Evolutionary conservation across 441 rosid genomes (phyloP).

Genomic region (Iberis amara): DNA sequence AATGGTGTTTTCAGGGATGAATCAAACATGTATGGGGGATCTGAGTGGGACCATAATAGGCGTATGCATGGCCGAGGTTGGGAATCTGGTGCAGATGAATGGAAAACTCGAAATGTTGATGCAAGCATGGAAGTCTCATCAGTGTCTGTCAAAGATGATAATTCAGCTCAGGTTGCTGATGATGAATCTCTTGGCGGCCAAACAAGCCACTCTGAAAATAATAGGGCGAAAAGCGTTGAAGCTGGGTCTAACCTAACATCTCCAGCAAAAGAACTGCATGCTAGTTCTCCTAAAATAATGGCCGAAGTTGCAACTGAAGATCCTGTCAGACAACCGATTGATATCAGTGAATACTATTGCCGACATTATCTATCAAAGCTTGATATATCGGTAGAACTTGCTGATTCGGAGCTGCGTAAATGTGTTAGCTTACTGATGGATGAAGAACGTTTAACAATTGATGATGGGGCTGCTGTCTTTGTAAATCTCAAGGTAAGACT

Average conservation of each 20-base stretch:
- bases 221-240: slow-evolving; percentile 39
- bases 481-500: slow-evolving; percentile 59
- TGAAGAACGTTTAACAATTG: slow-evolving; percentile 36
- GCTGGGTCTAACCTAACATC: slow-evolving; percentile 36
- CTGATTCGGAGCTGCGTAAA: slow-evolving; percentile 54
- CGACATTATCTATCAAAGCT: slow-evolving; percentile 70
- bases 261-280: slow-evolving; percentile 39
- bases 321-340: slow-evolving; percentile 34
- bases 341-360: slow-evolving; percentile 28
- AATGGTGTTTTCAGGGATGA: slow-evolving; percentile 81
- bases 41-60: slow-evolving; percentile 86
- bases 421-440: slow-evolving; percentile 40
- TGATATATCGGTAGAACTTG: slow-evolving; percentile 76
- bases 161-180: slow-evolving; percentile 39
- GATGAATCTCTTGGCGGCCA: slow-evolving; percentile 48
- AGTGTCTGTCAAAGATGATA: slow-evolving; percentile 56
- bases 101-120: slow-evolving; percentile 85
- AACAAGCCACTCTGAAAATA: slow-evolving; percentile 40
- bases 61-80: slow-evolving; percentile 67
- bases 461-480: slow-evolving; percentile 39
- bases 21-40: slow-evolving; percentile 55
- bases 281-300: slow-evolving; percentile 31
- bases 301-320: slow-evolving; percentile 38
- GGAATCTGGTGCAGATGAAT: slow-evolving; percentile 64
- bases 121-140: slow-evolving; percentile 48